Conservation (phyloP, 768 basidiomycete genomes). For the Suillus occidentalis region DNA sequence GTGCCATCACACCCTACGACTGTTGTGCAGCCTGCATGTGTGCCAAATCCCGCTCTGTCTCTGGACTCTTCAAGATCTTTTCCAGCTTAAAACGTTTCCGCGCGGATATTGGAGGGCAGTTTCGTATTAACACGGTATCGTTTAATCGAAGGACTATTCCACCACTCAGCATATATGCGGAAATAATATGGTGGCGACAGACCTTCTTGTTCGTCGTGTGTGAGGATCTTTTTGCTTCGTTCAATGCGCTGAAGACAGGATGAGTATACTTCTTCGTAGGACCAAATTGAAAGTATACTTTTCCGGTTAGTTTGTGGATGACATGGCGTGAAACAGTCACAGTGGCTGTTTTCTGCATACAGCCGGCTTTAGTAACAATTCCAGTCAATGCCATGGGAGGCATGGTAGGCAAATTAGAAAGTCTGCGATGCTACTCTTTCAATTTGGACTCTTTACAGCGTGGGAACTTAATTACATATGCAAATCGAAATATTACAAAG, state of each 20-base stretch:
- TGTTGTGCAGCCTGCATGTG: slow-evolving; percentile 15
- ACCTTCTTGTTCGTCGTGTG: slow-evolving; percentile 77
- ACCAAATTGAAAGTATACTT: slow-evolving; percentile 46
- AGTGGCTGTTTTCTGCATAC: slow-evolving; percentile 83
- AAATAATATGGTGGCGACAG: slow-evolving; percentile 26
- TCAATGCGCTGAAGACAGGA: slow-evolving; percentile 56
- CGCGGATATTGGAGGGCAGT: slow-evolving; percentile 80
- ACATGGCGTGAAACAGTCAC: slow-evolving; percentile 77
- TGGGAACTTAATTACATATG: background rate
- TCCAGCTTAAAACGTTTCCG: slow-evolving; percentile 76
- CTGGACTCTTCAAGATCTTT: slow-evolving; percentile 65
- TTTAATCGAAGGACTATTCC: slow-evolving; percentile 59
- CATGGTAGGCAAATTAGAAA: slow-evolving; percentile 42
- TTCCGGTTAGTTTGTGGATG: slow-evolving; percentile 72
- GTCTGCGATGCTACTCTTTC: background rate
- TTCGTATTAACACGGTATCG: slow-evolving; percentile 75
- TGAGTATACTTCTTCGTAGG: slow-evolving; percentile 2
- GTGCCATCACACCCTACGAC: background rate
- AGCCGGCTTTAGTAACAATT: slow-evolving; percentile 75
- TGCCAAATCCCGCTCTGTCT: slow-evolving; percentile 51
- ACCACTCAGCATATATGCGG: slow-evolving; percentile 11
- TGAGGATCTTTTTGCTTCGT: slow-evolving; percentile 73
- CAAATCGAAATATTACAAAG: too few relatives aligned
- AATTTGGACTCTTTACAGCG: background rate
- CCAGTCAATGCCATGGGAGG: slow-evolving; percentile 78